A percentile compares a stretch with the other conserved stretches of the same genome.
These are phyloP conservation scores for Larix sibirica DNA, from an alignment of 83 land plant genomes.

Conservation along the genomic window DNA sequence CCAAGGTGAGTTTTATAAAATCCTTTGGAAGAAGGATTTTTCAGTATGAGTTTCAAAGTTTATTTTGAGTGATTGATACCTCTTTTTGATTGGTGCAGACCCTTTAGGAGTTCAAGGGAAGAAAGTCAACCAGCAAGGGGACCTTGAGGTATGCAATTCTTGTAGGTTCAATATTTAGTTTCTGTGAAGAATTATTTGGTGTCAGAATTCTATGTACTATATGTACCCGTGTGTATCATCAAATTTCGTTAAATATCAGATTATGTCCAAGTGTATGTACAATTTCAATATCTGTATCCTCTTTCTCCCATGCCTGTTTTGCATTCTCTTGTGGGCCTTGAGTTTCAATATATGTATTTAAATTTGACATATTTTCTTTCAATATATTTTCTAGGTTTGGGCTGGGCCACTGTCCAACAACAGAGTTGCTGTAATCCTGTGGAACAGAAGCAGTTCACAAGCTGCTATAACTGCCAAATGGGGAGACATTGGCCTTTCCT, in stretches of 20 bases:
- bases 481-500: constrained; percentile 39
- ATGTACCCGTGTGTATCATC: background rate
- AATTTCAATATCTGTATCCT: background rate
- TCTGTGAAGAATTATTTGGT: too few relatives aligned
- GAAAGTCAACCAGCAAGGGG: constrained; percentile 33
- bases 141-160: constrained; percentile 24
- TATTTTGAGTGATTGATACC: too few relatives aligned
- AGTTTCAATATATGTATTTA: too few relatives aligned
- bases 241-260: too few relatives aligned
- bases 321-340: too few relatives aligned
- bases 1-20: constrained; percentile 53
- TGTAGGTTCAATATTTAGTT: too few relatives aligned
- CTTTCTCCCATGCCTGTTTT: too few relatives aligned
- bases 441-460: constrained; percentile 25
- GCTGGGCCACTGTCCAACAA: constrained; percentile 48
- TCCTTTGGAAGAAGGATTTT: background rate
- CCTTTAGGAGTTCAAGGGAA: constrained; percentile 55
- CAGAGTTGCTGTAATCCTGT: constrained; percentile 33
- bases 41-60: too few relatives aligned
- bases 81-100: constrained; percentile 21
- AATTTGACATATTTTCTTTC: constrained; percentile 16
- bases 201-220: too few relatives aligned
- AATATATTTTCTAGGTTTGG: constrained; percentile 53
- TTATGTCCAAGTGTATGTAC: too few relatives aligned
- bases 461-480: constrained; percentile 41